phyloP scores from a whole-genome alignment of 129 eudicot genomes.

The Ambrosia artemisiifolia region DNA sequence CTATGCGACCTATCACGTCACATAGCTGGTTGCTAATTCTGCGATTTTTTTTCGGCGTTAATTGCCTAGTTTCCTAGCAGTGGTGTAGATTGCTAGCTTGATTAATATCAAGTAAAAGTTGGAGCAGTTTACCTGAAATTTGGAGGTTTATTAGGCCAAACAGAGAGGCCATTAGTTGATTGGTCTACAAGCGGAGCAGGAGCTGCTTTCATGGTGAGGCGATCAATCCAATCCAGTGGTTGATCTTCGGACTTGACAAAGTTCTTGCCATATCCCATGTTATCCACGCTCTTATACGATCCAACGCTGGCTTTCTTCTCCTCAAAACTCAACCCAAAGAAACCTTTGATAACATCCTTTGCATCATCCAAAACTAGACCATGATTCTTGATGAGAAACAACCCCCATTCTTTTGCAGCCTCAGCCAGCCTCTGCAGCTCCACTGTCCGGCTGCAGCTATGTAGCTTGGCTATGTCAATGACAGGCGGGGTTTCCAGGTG shows the following conservation, averaged over 20 bases:
- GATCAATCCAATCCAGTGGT: constrained; percentile 56
- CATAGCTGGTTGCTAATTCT: too few relatives aligned
- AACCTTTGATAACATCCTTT: constrained; percentile 41
- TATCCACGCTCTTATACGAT: constrained; percentile 38
- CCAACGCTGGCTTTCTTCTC: constrained; percentile 50
- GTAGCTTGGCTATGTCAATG: constrained; percentile 15
- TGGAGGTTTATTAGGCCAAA: constrained; percentile 43
- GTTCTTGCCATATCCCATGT: constrained; percentile 54
- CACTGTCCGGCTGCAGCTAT: background rate
- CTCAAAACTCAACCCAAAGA: constrained; percentile 38
- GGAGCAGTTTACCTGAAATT: constrained; percentile 9
- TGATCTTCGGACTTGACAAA: constrained; percentile 43
- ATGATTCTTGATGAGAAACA: constrained; percentile 45
- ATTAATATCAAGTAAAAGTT: too few relatives aligned
- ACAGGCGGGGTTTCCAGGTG: constrained; percentile 9
- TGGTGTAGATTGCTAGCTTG: too few relatives aligned
- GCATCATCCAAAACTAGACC: constrained; percentile 43
- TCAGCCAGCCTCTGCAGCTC: constrained; percentile 39
- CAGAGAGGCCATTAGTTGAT: constrained; percentile 28
- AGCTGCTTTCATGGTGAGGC: constrained; percentile 47
- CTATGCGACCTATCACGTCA: too few relatives aligned
- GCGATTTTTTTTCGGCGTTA: too few relatives aligned
- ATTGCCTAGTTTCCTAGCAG: too few relatives aligned
- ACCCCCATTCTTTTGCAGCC: constrained; percentile 52
- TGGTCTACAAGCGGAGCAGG: constrained; percentile 35